Base-by-base conservation (phyloP, 2,329 filamentous ascomycete genomes). In the Nemania sp. region DNA sequence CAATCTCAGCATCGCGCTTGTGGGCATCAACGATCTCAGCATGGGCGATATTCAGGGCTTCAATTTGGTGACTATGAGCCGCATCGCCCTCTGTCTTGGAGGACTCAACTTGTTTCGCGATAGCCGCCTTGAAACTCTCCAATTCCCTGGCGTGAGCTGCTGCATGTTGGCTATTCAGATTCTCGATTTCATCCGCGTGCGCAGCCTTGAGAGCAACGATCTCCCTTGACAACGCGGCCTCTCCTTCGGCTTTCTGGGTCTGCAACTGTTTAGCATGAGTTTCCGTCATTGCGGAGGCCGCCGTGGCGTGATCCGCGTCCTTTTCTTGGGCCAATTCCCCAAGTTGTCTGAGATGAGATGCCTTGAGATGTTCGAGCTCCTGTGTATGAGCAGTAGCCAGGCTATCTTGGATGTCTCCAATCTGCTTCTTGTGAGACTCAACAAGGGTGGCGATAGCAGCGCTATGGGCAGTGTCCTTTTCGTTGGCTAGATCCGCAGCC, bases 41-140 rank as follows among this genome's bases (percentile, higher is more conserved):
- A 42, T 74, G 71, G 10, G 72, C 72, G 39, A 67, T 66, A 21
- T 72, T 71, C 1, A 74, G 59, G 1, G 70, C 71, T 39, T 72
- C 71, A 25, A 74, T 72, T 45, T 71, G 69, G 42, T 69, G 59
- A 45, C 43, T 66, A 17, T 69, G 71, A 20, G 72, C 68, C 5
- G 63, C 70, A 25, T 73, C 61, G n/a, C 71, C 71, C 60, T 73
- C 71, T 0, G 58, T 63, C 59, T 72, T 72, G 7, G 73, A 72
- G 11, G 71, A 74, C 52, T 72, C 70, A 2, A 72, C 57, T 53
- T 74, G 72, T 48, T 74, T 74, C 25, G 67, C 69, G 21, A 74
- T 50, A 37, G 71, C 69, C 6, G 69, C 67, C 59, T 72, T 68
- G 60, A 74, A 73, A 5, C 66, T 56, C n/a, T 72, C 70, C 3